Percentiles rank a stretch among this genome's conserved stretches.
These are phyloP conservation scores for Coix lacrymajobi DNA, from an alignment of 176 grass and related monocot genomes.

Conservation along the genomic window DNA sequence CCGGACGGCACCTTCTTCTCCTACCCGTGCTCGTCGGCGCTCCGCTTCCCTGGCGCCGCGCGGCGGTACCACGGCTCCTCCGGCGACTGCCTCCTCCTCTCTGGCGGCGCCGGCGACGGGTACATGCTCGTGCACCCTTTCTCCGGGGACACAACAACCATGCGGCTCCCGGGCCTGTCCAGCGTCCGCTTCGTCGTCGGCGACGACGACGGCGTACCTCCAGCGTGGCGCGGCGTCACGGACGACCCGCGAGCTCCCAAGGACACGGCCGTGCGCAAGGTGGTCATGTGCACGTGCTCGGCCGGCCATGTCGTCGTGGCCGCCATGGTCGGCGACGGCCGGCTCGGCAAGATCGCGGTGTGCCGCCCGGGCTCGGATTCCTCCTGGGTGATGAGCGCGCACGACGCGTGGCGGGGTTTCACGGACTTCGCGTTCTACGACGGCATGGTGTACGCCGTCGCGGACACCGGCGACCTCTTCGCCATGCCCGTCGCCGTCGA, in stretches of 20 bases:
- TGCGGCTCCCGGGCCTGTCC: background rate
- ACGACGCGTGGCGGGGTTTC: background rate
- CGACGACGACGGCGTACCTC: background rate
- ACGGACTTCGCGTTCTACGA: constrained; percentile 4
- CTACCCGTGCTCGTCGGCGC: background rate
- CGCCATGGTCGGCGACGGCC: background rate
- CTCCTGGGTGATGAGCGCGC: background rate
- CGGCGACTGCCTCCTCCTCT: background rate
- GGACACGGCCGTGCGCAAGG: background rate
- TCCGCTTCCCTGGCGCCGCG: background rate
- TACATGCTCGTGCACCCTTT: background rate
- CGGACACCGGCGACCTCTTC: background rate
- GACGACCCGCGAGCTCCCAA: background rate
- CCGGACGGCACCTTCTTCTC: background rate
- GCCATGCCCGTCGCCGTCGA: background rate
- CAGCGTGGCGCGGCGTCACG: background rate
- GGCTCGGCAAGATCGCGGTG: background rate
- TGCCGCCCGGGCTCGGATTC: background rate
- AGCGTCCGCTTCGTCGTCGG: background rate
- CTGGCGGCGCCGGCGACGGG: background rate
- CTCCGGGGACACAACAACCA: background rate
- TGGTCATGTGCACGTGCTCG: background rate
- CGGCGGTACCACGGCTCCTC: background rate
- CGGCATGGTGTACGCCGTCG: background rate
- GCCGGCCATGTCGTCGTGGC: background rate